Conservation (phyloP, 495 filamentous ascomycete species). For the Hypoxylon perforatum region DNA sequence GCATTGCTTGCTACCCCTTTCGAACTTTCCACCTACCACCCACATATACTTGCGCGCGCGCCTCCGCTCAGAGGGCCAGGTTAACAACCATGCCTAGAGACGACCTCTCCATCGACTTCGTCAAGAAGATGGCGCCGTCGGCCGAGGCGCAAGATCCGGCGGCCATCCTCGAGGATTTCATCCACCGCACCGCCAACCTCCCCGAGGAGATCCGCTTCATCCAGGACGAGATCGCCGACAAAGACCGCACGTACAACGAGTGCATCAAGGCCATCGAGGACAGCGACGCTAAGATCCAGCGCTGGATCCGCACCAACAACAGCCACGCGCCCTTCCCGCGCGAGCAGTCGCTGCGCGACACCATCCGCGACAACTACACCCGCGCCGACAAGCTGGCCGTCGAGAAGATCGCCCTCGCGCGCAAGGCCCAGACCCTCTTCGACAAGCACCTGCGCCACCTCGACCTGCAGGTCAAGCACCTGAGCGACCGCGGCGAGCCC, state of each 20-base stretch:
- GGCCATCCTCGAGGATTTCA: constrained; percentile 90
- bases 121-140: constrained; percentile 62
- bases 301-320: constrained; percentile 87
- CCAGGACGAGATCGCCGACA: constrained; percentile 93
- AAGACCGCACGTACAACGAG: constrained; percentile 82
- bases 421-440: constrained; percentile 79
- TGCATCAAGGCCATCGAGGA: constrained; percentile 77
- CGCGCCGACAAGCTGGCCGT: constrained; percentile 78
- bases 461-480: constrained; percentile 84
- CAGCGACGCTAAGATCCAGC: constrained; percentile 85
- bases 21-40: constrained; percentile 14
- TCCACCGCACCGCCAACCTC: constrained; percentile 86
- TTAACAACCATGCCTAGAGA: constrained; percentile 71
- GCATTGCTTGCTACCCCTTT: background rate
- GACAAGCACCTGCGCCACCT: constrained; percentile 91
- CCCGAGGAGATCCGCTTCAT: constrained; percentile 92
- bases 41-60: constrained; percentile 30
- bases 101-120: constrained; percentile 70
- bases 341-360: constrained; percentile 77
- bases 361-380: constrained; percentile 77
- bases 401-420: constrained; percentile 84
- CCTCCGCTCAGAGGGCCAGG: constrained; percentile 49
- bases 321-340: constrained; percentile 85
- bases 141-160: constrained; percentile 76
- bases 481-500: constrained; percentile 79